phyloP scores from a whole-genome alignment of 306 rosid genomes.

The Prosopis cineraria region DNA sequence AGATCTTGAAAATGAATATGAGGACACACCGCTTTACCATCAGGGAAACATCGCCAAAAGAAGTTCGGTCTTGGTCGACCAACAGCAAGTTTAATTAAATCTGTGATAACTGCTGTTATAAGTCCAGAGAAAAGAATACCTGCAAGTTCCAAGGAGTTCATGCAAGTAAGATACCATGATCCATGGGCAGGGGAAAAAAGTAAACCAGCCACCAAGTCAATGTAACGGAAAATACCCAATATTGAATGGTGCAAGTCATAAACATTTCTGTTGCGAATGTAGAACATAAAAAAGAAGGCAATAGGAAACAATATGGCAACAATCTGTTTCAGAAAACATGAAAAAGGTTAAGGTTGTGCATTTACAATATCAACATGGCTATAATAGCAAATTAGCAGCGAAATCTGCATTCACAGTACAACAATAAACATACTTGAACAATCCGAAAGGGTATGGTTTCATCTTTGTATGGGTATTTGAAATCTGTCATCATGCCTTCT shows the following conservation, averaged over 20 bases:
- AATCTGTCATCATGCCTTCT: constrained; percentile 17
- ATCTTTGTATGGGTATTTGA: constrained; percentile 19
- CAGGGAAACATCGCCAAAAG: constrained; percentile 26
- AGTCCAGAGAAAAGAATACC: constrained; percentile 22
- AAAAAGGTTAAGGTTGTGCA: neutral
- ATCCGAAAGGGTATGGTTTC: constrained; percentile 14
- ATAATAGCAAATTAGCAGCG: neutral
- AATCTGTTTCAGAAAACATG: constrained; percentile 4
- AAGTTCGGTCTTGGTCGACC: constrained; percentile 23
- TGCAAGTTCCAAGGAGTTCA: neutral
- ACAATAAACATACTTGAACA: constrained; percentile 14
- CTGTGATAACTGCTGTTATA: constrained; percentile 13
- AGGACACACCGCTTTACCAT: constrained; percentile 16
- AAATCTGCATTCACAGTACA: neutral
- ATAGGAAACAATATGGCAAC: constrained; percentile 9
- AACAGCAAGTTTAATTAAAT: constrained; percentile 8
- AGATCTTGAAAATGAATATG: neutral
- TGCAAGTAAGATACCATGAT: neutral
- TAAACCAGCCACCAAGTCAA: neutral
- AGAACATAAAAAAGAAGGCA: constrained; percentile 7
- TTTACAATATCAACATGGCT: neutral
- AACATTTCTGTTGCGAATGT: constrained; percentile 13
- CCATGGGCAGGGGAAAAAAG: neutral
- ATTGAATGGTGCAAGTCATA: constrained; percentile 15
- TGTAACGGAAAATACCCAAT: constrained; percentile 1